Evolutionary conservation across 371 early-diverging fungal genomes (phyloP).

Genomic region (Ordospora pajunii): DNA sequence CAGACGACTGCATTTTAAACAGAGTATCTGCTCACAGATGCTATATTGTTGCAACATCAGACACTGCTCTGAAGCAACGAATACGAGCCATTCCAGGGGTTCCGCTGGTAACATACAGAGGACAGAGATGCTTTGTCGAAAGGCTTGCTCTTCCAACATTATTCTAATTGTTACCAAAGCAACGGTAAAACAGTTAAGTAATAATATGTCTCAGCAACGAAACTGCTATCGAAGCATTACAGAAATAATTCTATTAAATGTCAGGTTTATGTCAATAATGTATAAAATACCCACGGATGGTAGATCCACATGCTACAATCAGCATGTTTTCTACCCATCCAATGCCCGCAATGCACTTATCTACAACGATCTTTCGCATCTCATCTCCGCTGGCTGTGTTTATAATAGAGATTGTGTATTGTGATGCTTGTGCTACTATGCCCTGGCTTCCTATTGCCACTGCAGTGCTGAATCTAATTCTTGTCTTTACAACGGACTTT

Average conservation of each 20-base stretch:
- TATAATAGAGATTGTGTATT: not conserved
- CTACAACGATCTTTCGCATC: not conserved
- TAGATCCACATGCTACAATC: not conserved
- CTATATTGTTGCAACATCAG: constrained; percentile 98
- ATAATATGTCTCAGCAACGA: not conserved
- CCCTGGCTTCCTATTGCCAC: not conserved
- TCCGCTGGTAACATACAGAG: constrained; percentile 93
- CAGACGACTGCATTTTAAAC: constrained; percentile 95
- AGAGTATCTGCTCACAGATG: constrained; percentile 86
- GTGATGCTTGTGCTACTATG: not conserved
- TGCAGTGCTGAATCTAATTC: not conserved
- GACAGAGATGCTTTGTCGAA: constrained; percentile 82
- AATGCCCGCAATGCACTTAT: not conserved
- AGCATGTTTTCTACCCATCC: not conserved
- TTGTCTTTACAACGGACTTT: not conserved
- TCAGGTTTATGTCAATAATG: not conserved
- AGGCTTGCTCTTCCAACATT: constrained; percentile 64
- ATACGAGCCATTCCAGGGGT: constrained; percentile 92
- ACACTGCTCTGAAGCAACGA: constrained; percentile 87
- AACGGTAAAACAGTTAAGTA: not conserved
- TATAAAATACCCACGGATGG: not conserved
- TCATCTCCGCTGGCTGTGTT: not conserved
- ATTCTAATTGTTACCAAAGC: not conserved
- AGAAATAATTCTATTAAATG: no score
- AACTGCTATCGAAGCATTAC: no score